A percentile compares a stretch with the other conserved stretches of the same genome.
These are phyloP conservation scores for Tetratostichococcus sp. DNA, from an alignment of 139 green algal genomes.

Conservation along the genomic window DNA sequence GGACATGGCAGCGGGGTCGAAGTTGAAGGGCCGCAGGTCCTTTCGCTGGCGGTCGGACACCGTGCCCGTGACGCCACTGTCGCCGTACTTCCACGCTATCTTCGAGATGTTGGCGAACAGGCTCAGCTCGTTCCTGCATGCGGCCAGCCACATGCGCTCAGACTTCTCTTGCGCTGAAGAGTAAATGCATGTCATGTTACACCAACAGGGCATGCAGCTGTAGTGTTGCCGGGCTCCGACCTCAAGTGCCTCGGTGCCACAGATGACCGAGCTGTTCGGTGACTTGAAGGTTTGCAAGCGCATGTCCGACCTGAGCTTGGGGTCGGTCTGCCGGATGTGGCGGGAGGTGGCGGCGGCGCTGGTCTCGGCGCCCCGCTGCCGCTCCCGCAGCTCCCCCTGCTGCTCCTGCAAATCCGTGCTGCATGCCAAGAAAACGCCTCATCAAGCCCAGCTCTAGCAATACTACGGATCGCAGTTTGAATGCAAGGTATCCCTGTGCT, in stretches of 20 bases:
- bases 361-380: background rate
- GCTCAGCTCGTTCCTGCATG: background rate
- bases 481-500: too few relatives aligned
- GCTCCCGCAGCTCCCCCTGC: background rate
- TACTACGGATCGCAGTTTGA: too few relatives aligned
- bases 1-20: background rate
- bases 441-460: too few relatives aligned
- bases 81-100: background rate
- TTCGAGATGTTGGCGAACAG: background rate
- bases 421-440: background rate
- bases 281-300: too few relatives aligned
- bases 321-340: background rate
- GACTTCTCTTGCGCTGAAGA: too few relatives aligned
- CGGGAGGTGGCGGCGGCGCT: background rate
- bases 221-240: too few relatives aligned
- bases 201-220: too few relatives aligned
- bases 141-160: too few relatives aligned
- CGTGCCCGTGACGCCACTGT: background rate
- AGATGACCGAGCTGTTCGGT: too few relatives aligned
- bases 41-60: background rate
- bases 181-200: too few relatives aligned
- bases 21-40: background rate
- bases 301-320: background rate
- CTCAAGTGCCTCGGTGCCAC: too few relatives aligned
- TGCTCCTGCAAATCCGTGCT: constrained; percentile 1